These are phyloP conservation scores for Globisporangium cederbergense DNA, from an alignment of 352 stramenopile genomes.

Conservation along the genomic window DNA sequence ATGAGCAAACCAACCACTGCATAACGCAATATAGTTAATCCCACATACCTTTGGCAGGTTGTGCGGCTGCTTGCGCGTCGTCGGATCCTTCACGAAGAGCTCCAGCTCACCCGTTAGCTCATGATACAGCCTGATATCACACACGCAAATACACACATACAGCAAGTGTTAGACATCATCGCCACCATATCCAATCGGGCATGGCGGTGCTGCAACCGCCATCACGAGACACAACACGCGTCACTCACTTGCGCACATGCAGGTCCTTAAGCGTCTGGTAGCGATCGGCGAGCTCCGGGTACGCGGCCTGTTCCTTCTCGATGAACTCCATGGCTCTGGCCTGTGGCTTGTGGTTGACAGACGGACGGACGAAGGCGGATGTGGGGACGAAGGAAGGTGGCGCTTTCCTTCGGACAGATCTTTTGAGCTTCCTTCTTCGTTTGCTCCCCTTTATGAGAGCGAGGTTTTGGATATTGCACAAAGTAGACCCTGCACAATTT, in stretches of 20 bases:
- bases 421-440: conserved; percentile 1
- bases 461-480: not conserved
- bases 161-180: not conserved
- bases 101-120: conserved; percentile 94
- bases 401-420: conserved; percentile 3
- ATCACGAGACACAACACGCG: not conserved
- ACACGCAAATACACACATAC: conserved; percentile 2
- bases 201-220: not conserved
- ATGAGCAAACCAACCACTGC: not conserved
- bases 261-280: conserved; percentile 92
- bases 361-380: not conserved
- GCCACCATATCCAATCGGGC: not conserved
- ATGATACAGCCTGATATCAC: conserved; percentile 92
- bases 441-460: not conserved
- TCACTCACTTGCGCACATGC: conserved; percentile 83
- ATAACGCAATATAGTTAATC: not conserved
- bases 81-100: conserved; percentile 87
- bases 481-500: not conserved
- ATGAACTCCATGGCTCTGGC: conserved; percentile 76
- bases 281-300: conserved; percentile 89
- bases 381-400: not conserved
- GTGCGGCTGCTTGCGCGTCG: conserved; percentile 50
- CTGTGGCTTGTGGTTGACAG: not conserved
- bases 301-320: conserved; percentile 80
- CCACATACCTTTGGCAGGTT: conserved; percentile 43